Evolutionary conservation across 208 protist genomes (phyloP).

Genomic region (Acanthamoeba healyi): DNA sequence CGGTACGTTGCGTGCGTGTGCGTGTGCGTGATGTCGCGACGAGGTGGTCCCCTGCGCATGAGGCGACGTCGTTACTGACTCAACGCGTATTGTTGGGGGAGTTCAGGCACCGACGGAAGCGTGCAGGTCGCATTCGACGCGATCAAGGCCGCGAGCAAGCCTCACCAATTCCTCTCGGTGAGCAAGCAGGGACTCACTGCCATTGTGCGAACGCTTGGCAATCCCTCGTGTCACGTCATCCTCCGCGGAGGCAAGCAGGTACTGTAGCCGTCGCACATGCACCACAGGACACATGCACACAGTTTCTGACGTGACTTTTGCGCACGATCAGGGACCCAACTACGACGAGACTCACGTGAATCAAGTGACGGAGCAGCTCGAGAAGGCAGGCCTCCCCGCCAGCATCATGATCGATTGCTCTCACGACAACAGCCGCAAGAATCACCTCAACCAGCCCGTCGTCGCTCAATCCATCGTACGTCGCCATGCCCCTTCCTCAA

Average conservation of each 20-base stretch:
- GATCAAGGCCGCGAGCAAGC: slow-evolving; percentile 76
- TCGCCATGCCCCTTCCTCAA: neutral
- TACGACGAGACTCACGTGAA: slow-evolving; percentile 47
- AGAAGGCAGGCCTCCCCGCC: neutral
- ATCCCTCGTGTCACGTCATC: slow-evolving; percentile 87
- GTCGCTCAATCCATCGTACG: slow-evolving; percentile 65
- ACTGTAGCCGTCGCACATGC: neutral
- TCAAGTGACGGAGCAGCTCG: neutral
- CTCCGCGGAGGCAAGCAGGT: slow-evolving; percentile 85
- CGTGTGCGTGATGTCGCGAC: too few relatives aligned
- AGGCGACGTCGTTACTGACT: too few relatives aligned
- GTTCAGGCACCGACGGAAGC: slow-evolving; percentile 34
- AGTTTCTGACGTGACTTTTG: neutral
- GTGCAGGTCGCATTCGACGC: slow-evolving; percentile 74
- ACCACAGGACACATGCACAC: neutral
- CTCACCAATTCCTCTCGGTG: slow-evolving; percentile 87
- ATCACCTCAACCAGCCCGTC: slow-evolving; percentile 88
- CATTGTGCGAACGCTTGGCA: slow-evolving; percentile 87
- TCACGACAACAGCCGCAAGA: slow-evolving; percentile 88
- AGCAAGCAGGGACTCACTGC: slow-evolving; percentile 79
- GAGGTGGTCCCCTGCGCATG: too few relatives aligned
- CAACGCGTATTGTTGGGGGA: too few relatives aligned
- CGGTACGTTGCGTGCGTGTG: slow-evolving; percentile 17
- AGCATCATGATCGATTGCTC: slow-evolving; percentile 89
- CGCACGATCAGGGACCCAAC: slow-evolving; percentile 30